Base-by-base conservation (phyloP, 2,329 filamentous ascomycete species). In the Penicillium olsonii region DNA sequence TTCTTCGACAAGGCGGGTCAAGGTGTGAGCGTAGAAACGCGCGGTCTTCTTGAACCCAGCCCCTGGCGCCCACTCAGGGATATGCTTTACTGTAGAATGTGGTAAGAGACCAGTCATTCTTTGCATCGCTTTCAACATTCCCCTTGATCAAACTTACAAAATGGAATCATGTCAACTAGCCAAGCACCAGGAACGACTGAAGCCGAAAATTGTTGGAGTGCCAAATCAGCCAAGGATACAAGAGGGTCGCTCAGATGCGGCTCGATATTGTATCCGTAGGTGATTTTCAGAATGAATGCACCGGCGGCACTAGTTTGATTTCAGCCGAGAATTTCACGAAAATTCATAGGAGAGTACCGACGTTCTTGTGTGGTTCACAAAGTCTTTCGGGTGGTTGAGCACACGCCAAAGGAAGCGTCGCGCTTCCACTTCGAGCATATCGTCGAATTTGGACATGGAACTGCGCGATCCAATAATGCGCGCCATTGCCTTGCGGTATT, bases 31-130 rank as follows among this genome's bases (percentile, higher is more conserved):
- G 14, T 45, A 17, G n/a, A 41, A 22, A 11, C 42, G 47, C n/a
- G 47, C 47, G 12, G 27, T 33, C 34, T 31, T 40, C 31, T 55
- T 42, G 14, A 53, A 53, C 5, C 12, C 17, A 3, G 47, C 35
- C 8, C 51, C 51, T 8, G 47, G 51, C 11, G 47, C n/a, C 51
- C 51, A 53, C 1, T 42, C 37, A 4, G 51, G 51, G 7, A 53
- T 9, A 35, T 47, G 35, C 47, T 50, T 40, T 12, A 54, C 42
- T 46, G 6, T 11, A 6, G 14, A n/a, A 31, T n/a, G 12, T 31
- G 11, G 12, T 31, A 3, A 31, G 29, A 31, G n/a, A 31, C n/a
- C 12, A 4, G 7, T n/a, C 1, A n/a, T 15, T 31, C 29, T 31
- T 31, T 1, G 14, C 7, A 8, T 31, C 4, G 12, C n/a, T 31